Conservation (phyloP, 306 rosid genomes). For the Malus sylvestris region DNA sequence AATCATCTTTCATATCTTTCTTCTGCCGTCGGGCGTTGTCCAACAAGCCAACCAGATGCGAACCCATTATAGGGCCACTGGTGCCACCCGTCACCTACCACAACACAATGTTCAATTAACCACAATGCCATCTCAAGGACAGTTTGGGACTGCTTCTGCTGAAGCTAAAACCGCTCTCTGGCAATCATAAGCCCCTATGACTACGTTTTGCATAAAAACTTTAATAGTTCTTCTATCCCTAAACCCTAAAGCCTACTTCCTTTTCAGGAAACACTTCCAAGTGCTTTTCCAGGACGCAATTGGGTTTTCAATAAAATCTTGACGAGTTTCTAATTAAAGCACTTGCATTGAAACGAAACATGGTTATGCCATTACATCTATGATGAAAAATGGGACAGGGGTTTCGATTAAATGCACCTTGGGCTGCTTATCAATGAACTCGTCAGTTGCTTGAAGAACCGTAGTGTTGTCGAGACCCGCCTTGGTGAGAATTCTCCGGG, state of each 20-base stretch:
- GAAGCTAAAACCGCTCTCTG: background rate
- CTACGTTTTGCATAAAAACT: background rate
- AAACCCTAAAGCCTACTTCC: background rate
- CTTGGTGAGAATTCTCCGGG: conserved; percentile 81
- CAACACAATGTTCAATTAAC: background rate
- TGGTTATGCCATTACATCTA: background rate
- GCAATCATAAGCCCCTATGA: background rate
- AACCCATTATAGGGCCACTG: conserved; percentile 64
- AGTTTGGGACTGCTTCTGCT: background rate
- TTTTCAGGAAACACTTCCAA: too few species aligned
- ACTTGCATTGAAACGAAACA: background rate
- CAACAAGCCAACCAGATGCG: conserved; percentile 50
- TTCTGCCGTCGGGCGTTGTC: conserved; percentile 54
- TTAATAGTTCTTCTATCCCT: background rate
- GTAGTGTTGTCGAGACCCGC: conserved; percentile 85
- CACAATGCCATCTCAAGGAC: background rate
- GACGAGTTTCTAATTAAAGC: background rate
- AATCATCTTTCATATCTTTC: conserved; percentile 81
- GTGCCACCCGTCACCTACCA: conserved; percentile 73
- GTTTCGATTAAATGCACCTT: conserved; percentile 34
- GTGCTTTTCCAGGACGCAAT: background rate
- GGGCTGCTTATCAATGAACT: conserved; percentile 76
- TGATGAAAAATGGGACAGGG: background rate
- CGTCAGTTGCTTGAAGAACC: conserved; percentile 81
- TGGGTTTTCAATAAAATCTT: too few species aligned